These are phyloP conservation scores for Aspergillus hortae DNA, from an alignment of 2,329 filamentous ascomycete genomes.

Conservation along the genomic window DNA sequence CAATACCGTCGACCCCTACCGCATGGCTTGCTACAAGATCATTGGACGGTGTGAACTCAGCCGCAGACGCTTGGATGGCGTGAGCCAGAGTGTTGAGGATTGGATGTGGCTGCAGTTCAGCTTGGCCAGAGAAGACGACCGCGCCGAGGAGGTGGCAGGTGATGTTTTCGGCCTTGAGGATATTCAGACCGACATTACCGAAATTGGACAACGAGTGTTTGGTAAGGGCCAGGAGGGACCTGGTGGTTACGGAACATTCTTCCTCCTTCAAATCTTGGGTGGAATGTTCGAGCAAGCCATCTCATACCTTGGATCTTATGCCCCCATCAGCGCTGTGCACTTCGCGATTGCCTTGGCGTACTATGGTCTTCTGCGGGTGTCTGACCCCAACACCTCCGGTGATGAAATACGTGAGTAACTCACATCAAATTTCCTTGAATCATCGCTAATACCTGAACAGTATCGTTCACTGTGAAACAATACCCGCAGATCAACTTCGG, in stretches of 20 bases:
- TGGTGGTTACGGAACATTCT: slow-evolving; percentile 82
- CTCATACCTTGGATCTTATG: slow-evolving; percentile 85
- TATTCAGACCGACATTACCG: slow-evolving; percentile 74
- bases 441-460: slow-evolving; percentile 29
- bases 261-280: slow-evolving; percentile 84
- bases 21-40: slow-evolving; percentile 97
- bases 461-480: slow-evolving; percentile 53
- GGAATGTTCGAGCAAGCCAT: slow-evolving; percentile 95
- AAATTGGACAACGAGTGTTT: slow-evolving; percentile 91
- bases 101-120: slow-evolving; percentile 66
- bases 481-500: slow-evolving; percentile 87
- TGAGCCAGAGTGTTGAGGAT: slow-evolving; percentile 60
- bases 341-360: slow-evolving; percentile 86
- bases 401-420: slow-evolving; percentile 59
- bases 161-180: slow-evolving; percentile 62
- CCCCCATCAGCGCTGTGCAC: slow-evolving; percentile 90
- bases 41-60: slow-evolving; percentile 71
- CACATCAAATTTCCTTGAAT: neutral
- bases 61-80: slow-evolving; percentile 54
- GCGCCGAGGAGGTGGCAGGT: slow-evolving; percentile 59
- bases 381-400: slow-evolving; percentile 70
- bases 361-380: slow-evolving; percentile 84
- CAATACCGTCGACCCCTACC: slow-evolving; percentile 86
- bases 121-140: slow-evolving; percentile 59
- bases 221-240: slow-evolving; percentile 74